These are phyloP conservation scores for Xylariaceae sp. DNA, from an alignment of 2,329 filamentous ascomycete genomes.

Conservation along the genomic window DNA sequence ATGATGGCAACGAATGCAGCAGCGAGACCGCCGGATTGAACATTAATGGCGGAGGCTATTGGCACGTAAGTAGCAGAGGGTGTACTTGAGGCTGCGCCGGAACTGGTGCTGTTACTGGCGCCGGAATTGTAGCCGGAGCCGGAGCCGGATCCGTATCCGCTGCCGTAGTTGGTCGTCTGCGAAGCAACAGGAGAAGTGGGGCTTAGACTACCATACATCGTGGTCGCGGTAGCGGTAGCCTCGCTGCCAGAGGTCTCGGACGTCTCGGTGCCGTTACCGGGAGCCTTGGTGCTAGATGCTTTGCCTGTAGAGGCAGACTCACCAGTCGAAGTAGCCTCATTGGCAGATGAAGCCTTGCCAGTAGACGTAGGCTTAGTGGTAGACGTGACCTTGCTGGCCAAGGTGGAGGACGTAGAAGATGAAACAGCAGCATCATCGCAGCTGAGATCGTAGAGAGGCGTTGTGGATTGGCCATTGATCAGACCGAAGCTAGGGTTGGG, in stretches of 20 bases:
- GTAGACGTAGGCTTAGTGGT: constrained; percentile 19
- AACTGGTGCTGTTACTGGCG: constrained; percentile 17
- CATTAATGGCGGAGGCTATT: constrained; percentile 16
- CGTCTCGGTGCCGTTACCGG: constrained; percentile 24
- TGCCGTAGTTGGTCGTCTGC: not conserved
- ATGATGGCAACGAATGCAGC: constrained; percentile 30
- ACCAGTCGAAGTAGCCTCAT: constrained; percentile 13
- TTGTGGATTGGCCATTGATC: constrained; percentile 51
- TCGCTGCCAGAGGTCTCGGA: not conserved
- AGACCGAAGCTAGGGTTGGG: constrained; percentile 70
- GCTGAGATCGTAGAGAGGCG: constrained; percentile 60
- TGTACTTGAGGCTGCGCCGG: constrained; percentile 12
- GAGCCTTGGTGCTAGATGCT: constrained; percentile 25
- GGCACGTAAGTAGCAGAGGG: constrained; percentile 15
- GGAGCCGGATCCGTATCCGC: not conserved
- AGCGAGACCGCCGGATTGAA: constrained; percentile 26
- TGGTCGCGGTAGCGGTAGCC: constrained; percentile 7
- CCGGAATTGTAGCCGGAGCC: constrained; percentile 6
- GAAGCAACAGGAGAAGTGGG: not conserved
- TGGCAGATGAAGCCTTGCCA: constrained; percentile 14
- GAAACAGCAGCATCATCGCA: constrained; percentile 42
- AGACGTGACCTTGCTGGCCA: constrained; percentile 13
- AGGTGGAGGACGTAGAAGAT: constrained; percentile 18
- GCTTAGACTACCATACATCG: constrained; percentile 13
- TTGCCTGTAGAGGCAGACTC: constrained; percentile 14